A percentile compares a stretch with the other conserved stretches of the same genome.
Evolutionary conservation across 2,329 filamentous ascomycete genomes (phyloP).

Genomic region (Penicillium sp.): DNA sequence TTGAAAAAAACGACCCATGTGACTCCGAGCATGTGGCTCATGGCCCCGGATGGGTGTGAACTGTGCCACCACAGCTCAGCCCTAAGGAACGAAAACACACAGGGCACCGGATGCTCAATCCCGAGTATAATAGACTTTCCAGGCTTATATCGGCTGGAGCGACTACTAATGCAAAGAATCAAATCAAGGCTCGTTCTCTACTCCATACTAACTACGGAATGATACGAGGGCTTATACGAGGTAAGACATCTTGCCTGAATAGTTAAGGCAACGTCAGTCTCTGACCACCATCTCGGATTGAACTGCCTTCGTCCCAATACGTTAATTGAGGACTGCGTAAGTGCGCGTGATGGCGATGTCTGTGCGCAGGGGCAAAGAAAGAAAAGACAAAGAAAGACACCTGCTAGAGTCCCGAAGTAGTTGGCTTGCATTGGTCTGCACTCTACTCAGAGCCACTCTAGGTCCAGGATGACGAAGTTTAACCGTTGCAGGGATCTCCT

Average conservation of each 20-base stretch:
- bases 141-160: too few species aligned
- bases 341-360: slow-evolving; percentile 6
- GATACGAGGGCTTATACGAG: too few species aligned
- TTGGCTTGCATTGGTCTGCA: slow-evolving; percentile 8
- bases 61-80: neutral
- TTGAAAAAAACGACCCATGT: neutral
- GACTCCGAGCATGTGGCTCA: neutral
- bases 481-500: too few species aligned
- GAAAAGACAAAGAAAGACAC: neutral
- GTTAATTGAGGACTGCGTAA: too few species aligned
- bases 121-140: too few species aligned
- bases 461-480: neutral
- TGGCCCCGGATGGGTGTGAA: neutral
- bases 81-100: neutral
- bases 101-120: too few species aligned
- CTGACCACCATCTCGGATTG: neutral
- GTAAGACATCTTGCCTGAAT: too few species aligned
- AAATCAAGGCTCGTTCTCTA: too few species aligned
- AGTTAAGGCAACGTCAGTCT: neutral
- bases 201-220: too few species aligned
- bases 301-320: neutral
- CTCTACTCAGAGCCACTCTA: neutral
- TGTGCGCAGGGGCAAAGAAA: neutral
- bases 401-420: neutral
- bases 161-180: too few species aligned